Conservation (phyloP, 345 rosid species). For the Bruguiera sexangula region DNA sequence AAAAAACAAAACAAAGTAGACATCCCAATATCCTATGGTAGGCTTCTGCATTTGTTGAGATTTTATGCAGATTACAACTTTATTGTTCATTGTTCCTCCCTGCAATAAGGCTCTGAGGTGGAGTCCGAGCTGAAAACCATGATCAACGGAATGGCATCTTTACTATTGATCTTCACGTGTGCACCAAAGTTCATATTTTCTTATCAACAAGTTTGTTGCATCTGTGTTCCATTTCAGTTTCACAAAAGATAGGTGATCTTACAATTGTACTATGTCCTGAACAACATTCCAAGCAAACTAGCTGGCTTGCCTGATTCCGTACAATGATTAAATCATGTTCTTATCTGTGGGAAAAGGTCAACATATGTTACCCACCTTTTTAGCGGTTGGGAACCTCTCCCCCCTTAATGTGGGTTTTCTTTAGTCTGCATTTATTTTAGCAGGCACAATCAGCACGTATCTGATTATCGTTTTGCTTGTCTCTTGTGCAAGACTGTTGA, state of each 20-base stretch:
- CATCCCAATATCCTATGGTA: slow-evolving; percentile 10
- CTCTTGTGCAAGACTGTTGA: background rate
- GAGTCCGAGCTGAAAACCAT: slow-evolving; percentile 12
- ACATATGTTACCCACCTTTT: slow-evolving; percentile 26
- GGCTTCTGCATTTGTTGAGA: slow-evolving; percentile 10
- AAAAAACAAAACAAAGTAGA: slow-evolving; percentile 8
- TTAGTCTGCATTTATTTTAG: background rate
- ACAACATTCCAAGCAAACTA: slow-evolving; percentile 30
- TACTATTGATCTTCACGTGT: slow-evolving; percentile 24
- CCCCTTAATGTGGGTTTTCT: slow-evolving; percentile 19
- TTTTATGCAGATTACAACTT: slow-evolving; percentile 11
- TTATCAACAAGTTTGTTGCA: slow-evolving; percentile 8
- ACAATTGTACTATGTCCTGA: slow-evolving; percentile 23
- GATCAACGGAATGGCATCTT: background rate
- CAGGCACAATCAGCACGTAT: background rate
- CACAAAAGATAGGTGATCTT: background rate
- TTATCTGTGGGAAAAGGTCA: slow-evolving; percentile 24
- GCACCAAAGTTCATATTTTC: slow-evolving; percentile 22
- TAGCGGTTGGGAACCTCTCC: slow-evolving; percentile 26
- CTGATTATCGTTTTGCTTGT: background rate
- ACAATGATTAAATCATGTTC: slow-evolving; percentile 26
- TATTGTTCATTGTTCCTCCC: slow-evolving; percentile 4
- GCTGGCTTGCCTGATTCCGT: slow-evolving; percentile 35
- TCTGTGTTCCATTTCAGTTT: background rate
- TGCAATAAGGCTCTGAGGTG: background rate